phyloP scores from a whole-genome alignment of 257 asterid genomes.

The Voacanga thouarsii region DNA sequence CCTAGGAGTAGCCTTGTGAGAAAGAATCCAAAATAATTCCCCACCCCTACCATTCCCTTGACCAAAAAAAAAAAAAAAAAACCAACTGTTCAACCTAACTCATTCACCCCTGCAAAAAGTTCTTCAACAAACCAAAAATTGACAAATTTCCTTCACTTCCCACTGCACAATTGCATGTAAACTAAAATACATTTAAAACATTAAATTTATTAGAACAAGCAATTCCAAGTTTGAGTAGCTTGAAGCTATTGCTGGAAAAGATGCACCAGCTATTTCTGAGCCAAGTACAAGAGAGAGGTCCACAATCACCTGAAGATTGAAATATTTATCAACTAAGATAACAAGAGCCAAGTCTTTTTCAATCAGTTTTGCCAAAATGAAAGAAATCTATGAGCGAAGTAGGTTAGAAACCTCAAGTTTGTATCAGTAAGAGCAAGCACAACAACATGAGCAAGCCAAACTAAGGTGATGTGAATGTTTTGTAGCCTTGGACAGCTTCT shows the following conservation, averaged over 20 bases:
- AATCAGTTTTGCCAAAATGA: background rate
- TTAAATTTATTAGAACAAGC: conserved; percentile 42
- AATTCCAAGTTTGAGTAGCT: conserved; percentile 74
- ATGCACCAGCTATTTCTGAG: conserved; percentile 89
- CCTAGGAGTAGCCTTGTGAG: too few relatives aligned
- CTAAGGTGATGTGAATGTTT: conserved; percentile 78
- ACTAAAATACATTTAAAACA: too few relatives aligned
- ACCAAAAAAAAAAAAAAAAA: too few relatives aligned
- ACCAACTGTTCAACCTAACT: too few relatives aligned
- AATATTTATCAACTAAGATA: background rate
- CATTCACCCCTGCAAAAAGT: too few relatives aligned
- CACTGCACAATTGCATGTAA: too few relatives aligned
- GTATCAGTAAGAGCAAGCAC: conserved; percentile 84
- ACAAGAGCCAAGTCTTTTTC: background rate
- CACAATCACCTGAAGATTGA: conserved; percentile 65
- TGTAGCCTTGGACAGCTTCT: conserved; percentile 85
- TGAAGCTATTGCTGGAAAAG: conserved; percentile 89
- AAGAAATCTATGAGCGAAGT: background rate
- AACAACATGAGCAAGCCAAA: conserved; percentile 66
- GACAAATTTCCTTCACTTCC: too few relatives aligned
- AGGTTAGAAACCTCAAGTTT: conserved; percentile 55
- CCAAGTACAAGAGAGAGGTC: conserved; percentile 94
- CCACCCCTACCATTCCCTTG: too few relatives aligned
- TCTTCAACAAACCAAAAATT: too few relatives aligned
- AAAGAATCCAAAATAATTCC: too few relatives aligned